Evolutionary conservation across 2,329 filamentous ascomycete species (phyloP).

Genomic region (Pezicula radicicola): DNA sequence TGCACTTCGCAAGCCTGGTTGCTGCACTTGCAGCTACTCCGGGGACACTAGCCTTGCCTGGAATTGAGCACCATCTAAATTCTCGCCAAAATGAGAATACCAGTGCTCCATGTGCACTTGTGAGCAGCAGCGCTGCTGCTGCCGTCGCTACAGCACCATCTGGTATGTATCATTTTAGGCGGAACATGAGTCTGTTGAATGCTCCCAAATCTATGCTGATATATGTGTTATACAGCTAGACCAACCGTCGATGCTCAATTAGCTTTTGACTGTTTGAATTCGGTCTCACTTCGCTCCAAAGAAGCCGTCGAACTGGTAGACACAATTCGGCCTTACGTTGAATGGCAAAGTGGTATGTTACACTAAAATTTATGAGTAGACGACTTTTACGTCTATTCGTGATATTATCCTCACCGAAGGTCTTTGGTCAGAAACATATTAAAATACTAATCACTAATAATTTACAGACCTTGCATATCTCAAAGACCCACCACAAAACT

Average conservation of each 20-base stretch:
- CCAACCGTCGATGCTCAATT: slow-evolving; percentile 34
- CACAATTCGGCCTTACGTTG: slow-evolving; percentile 36
- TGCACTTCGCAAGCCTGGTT: too few species aligned
- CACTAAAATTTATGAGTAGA: background rate
- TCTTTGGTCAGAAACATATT: too few species aligned
- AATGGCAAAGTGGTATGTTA: slow-evolving; percentile 33
- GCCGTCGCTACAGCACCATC: background rate
- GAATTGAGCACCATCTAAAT: too few species aligned
- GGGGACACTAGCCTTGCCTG: too few species aligned
- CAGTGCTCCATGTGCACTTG: background rate
- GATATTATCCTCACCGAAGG: too few species aligned
- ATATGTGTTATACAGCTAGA: slow-evolving; percentile 13
- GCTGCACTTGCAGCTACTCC: too few species aligned
- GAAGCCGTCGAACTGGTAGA: slow-evolving; percentile 37
- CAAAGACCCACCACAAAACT: slow-evolving; percentile 7
- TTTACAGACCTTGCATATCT: slow-evolving; percentile 1
- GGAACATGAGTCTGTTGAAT: too few species aligned
- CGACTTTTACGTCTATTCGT: background rate
- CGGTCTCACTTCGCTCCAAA: slow-evolving; percentile 36
- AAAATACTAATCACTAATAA: background rate
- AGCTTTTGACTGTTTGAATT: slow-evolving; percentile 38
- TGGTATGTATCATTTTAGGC: background rate
- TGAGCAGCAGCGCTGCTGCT: background rate
- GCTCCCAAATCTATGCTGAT: too few species aligned
- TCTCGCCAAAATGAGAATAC: background rate